Conservation (phyloP, 768 basidiomycete genomes). For the Porphyrellus cyaneotinctus region DNA sequence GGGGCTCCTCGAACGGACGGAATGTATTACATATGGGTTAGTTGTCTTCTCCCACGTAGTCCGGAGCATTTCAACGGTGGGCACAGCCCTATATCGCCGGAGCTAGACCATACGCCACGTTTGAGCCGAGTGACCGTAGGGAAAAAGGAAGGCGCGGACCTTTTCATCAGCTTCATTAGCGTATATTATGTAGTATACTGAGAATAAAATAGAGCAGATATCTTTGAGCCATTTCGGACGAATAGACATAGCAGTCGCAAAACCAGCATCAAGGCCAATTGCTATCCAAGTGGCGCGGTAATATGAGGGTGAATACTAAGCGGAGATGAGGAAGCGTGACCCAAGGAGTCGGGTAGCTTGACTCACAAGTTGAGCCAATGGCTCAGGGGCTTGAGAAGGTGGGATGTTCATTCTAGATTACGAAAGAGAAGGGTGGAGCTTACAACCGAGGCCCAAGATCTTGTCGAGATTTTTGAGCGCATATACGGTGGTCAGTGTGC, state of each 20-base stretch:
- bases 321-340: conserved; percentile 4
- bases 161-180: conserved; percentile 95
- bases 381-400: conserved; percentile 74
- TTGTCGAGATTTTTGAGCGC: conserved; percentile 81
- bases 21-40: conserved; percentile 72
- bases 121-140: not conserved
- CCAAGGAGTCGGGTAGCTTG: not conserved
- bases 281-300: conserved; percentile 95
- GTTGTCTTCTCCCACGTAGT: conserved; percentile 95
- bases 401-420: not conserved
- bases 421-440: not conserved
- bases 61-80: conserved; percentile 94
- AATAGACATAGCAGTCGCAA: conserved; percentile 92
- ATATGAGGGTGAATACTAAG: conserved; percentile 85
- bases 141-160: conserved; percentile 42
- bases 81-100: conserved; percentile 85
- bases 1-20: conserved; percentile 24
- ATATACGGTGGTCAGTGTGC: conserved; percentile 81
- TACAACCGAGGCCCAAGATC: conserved; percentile 77
- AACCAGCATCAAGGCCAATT: conserved; percentile 95
- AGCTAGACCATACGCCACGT: conserved; percentile 46
- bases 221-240: conserved; percentile 90
- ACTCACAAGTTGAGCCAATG: conserved; percentile 79
- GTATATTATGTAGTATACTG: conserved; percentile 83
- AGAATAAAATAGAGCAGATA: conserved; percentile 79